These are phyloP conservation scores for Fusarium oligoseptatum DNA, from an alignment of 2,329 filamentous ascomycete genomes.

Conservation along the genomic window DNA sequence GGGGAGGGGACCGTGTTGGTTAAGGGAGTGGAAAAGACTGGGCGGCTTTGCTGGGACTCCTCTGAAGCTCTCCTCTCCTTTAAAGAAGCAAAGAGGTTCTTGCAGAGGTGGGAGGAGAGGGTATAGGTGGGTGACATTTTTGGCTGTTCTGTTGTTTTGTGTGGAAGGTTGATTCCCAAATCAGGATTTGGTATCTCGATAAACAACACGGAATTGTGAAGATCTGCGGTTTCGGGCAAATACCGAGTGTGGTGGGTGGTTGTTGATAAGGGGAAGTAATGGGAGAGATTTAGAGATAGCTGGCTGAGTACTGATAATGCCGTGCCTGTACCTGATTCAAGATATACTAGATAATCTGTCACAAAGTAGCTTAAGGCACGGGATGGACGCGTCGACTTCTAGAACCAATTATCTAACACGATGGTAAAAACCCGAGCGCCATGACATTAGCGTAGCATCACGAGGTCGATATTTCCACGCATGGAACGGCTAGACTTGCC, in stretches of 20 bases:
- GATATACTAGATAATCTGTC: not conserved
- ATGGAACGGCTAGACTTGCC: slow-evolving; percentile 5
- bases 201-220: not conserved
- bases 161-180: not conserved
- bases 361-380: not conserved
- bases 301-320: not conserved
- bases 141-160: not conserved
- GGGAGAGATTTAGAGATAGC: not conserved
- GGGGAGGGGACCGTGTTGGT: not conserved
- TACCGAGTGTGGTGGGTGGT: not conserved
- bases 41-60: not conserved
- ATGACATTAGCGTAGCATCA: not conserved
- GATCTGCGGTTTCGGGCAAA: not conserved
- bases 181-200: no score
- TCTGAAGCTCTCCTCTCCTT: slow-evolving; percentile 2
- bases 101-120: slow-evolving; percentile 13
- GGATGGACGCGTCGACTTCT: slow-evolving; percentile 5
- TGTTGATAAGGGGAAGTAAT: not conserved
- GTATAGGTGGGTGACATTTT: slow-evolving; percentile 20
- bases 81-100: slow-evolving; percentile 8
- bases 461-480: not conserved
- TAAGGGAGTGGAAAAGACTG: not conserved
- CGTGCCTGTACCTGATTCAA: not conserved
- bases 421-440: not conserved
- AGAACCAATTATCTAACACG: not conserved